Percentiles rank a stretch among this genome's conserved stretches.
Evolutionary conservation across 2,329 filamentous ascomycete species (phyloP).

Genomic region (Fusarium lateritium): DNA sequence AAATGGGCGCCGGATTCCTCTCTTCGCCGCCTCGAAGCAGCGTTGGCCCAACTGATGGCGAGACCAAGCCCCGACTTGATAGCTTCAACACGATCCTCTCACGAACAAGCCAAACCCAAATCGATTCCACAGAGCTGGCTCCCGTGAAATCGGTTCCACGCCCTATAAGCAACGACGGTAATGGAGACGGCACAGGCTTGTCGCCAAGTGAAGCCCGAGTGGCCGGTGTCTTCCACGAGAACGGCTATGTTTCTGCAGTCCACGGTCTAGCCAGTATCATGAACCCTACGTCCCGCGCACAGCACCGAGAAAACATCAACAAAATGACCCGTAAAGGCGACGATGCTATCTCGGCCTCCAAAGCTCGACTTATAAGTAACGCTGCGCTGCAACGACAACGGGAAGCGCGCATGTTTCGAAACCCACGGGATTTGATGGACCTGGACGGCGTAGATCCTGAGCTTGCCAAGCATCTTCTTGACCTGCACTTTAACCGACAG

Average conservation of each 20-base stretch:
- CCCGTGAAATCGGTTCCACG: constrained; percentile 43
- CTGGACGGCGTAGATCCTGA: constrained; percentile 54
- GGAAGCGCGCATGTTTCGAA: constrained; percentile 51
- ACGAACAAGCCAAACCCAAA: constrained; percentile 28
- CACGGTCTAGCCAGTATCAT: constrained; percentile 55
- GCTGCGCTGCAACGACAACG: constrained; percentile 54
- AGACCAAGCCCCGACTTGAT: constrained; percentile 46
- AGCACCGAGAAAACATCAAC: constrained; percentile 51
- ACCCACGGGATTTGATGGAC: constrained; percentile 52
- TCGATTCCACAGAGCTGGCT: constrained; percentile 31
- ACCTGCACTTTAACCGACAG: constrained; percentile 57
- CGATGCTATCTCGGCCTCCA: constrained; percentile 49
- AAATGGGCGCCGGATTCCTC: constrained; percentile 49
- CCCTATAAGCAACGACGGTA: constrained; percentile 50
- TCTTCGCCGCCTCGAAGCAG: constrained; percentile 50
- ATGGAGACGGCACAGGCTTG: constrained; percentile 49
- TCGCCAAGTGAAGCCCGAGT: constrained; percentile 55
- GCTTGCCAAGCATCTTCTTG: constrained; percentile 55
- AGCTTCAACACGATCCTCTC: constrained; percentile 47
- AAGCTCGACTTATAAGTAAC: constrained; percentile 55
- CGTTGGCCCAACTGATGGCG: constrained; percentile 47
- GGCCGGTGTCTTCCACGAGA: constrained; percentile 54
- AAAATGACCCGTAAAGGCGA: constrained; percentile 49
- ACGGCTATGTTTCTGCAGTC: constrained; percentile 54
- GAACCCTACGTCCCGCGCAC: constrained; percentile 50